Base-by-base conservation (phyloP, 768 basidiomycete genomes). In the Calvatia gigantea region DNA sequence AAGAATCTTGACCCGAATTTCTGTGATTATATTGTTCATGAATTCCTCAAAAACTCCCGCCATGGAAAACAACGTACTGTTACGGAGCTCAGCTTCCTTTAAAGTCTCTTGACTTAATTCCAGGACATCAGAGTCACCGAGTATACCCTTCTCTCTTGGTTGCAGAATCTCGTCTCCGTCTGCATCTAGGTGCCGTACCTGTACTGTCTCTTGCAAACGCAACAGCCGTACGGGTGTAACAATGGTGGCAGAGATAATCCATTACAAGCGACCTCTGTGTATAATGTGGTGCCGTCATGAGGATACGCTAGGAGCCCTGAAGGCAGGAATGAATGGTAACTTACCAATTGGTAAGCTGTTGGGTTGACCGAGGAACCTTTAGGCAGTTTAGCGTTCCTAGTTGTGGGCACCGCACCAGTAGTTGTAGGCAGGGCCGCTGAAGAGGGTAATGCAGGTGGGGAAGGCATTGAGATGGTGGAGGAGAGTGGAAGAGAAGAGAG, bases 161-260 rank as follows among this genome's bases (percentile, higher is more conserved):
- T 63, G 61, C 62, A 73, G 65, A 39, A 85, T 74, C 62, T 87
- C 86, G 65, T 91, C 84, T 23, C 86, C 87, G 64, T 91, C 87
- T 14, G 79, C 78, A 61, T 89, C 85, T 21, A 87, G 74, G 43
- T 84, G 82, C 51, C 77, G 77, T 17, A 85, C 74, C 6, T n/a
- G 81, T 73, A 56, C 82, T 86, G 49, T 89, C 87, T 38, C 75
- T 72, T 6, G 78, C 75, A 59, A 94, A 90, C 0, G 84, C 85
- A 31, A 76, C 74, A 2, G 89, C 88, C 0, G 91, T 90, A 35
- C 72, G 71, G n/a, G 82, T 80, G 67, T 85, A 89, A 56, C 86
- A 86, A 37, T 82, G 78, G 62, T 92, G 88, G 52, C 81, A 82
- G 1, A 94, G 79, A 64, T 91, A 93, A 62, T 89, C 85, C 33